Conservation (phyloP, 1,284 basidiomycete species). For the Boletus hoseneyae region DNA sequence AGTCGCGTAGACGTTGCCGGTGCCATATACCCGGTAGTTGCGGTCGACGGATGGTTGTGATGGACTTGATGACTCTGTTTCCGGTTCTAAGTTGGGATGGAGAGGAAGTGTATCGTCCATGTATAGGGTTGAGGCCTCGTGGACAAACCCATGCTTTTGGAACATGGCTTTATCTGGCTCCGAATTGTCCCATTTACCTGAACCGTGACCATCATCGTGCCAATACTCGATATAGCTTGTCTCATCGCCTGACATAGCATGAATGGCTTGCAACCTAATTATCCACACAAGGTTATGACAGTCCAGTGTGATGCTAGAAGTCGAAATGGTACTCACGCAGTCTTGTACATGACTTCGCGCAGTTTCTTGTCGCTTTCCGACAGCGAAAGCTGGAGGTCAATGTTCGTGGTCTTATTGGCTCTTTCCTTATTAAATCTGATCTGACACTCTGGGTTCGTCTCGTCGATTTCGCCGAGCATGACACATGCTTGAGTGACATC, state of each 20-base stretch:
- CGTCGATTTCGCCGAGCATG: conserved; percentile 10
- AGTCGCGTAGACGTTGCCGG: conserved; percentile 9
- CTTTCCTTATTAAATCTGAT: neutral
- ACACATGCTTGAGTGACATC: conserved; percentile 2
- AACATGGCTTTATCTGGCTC: neutral
- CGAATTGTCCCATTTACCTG: conserved; percentile 1
- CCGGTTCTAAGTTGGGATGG: conserved; percentile 2
- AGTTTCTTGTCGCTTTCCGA: conserved; percentile 5
- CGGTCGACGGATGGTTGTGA: conserved; percentile 5
- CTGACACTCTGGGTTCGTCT: conserved; percentile 2
- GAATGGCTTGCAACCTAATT: conserved; percentile 1
- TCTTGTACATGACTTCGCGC: conserved; percentile 1
- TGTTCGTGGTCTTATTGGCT: conserved; percentile 4
- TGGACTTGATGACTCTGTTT: neutral
- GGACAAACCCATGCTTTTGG: neutral
- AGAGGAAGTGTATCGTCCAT: conserved; percentile 6
- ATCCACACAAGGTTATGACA: neutral
- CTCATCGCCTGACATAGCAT: neutral
- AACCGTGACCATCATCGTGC: neutral
- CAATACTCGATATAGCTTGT: conserved; percentile 4
- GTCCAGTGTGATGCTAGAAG: too few relatives aligned
- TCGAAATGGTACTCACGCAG: conserved; percentile 1
- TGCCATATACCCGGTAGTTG: conserved; percentile 5
- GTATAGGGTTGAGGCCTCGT: conserved; percentile 10
- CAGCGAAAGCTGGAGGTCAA: conserved; percentile 4